A percentile compares a stretch with the other conserved stretches of the same genome.
Conservation (phyloP, 2,329 filamentous ascomycete species). For the Pseudonectria buxi region DNA sequence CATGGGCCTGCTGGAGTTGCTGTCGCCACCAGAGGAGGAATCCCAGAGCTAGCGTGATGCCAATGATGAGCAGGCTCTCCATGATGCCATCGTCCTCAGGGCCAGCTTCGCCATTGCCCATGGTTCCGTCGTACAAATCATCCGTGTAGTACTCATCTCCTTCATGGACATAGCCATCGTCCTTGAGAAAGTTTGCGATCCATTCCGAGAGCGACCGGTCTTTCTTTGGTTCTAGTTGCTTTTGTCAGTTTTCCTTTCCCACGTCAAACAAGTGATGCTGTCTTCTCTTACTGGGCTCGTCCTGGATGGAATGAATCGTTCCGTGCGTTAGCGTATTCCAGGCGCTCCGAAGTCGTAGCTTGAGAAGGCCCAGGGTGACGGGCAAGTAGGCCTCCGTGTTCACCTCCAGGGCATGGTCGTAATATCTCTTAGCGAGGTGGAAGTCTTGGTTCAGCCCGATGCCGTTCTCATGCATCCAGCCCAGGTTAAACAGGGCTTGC, state of each 20-base stretch:
- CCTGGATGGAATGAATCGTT: constrained; percentile 84
- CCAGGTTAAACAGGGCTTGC: constrained; percentile 93
- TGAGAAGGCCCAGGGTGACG: constrained; percentile 80
- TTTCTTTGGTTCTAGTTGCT: constrained; percentile 56
- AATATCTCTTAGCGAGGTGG: constrained; percentile 92
- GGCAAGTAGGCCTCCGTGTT: constrained; percentile 92
- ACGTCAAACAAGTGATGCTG: neutral
- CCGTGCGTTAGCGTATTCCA: constrained; percentile 93
- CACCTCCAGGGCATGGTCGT: constrained; percentile 84
- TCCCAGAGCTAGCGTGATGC: constrained; percentile 65
- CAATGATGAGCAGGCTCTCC: constrained; percentile 79
- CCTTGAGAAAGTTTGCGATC: constrained; percentile 76
- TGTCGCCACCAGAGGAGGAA: constrained; percentile 78
- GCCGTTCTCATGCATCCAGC: constrained; percentile 99
- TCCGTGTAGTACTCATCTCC: constrained; percentile 48
- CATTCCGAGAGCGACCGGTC: constrained; percentile 78
- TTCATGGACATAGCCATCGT: constrained; percentile 60
- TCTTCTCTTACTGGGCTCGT: constrained; percentile 67
- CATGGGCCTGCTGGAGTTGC: constrained; percentile 54
- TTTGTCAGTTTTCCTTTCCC: constrained; percentile 20
- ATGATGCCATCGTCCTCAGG: constrained; percentile 68
- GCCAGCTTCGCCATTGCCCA: constrained; percentile 54
- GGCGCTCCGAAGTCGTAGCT: constrained; percentile 75
- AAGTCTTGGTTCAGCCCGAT: constrained; percentile 90
- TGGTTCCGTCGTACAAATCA: constrained; percentile 48